Evolutionary conservation across 176 grass and related monocot genomes (phyloP).

Genomic region (Cenchrus fungigraminus): DNA sequence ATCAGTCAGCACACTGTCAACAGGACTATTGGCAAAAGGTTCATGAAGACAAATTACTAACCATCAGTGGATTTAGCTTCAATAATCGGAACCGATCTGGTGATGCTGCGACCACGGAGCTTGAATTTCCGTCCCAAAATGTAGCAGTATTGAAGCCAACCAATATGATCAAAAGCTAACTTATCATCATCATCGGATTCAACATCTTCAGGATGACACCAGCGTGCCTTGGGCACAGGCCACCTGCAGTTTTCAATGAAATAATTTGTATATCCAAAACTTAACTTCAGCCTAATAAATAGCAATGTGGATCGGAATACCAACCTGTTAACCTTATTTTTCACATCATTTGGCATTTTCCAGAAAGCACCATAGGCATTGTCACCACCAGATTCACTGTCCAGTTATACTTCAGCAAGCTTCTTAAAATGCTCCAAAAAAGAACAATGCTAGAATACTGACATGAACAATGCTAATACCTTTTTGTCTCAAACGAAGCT

Average conservation of each 20-base stretch:
- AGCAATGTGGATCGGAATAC: too few relatives aligned
- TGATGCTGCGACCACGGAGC: neutral
- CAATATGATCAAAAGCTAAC: neutral
- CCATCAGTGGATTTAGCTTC: slow-evolving; percentile 75
- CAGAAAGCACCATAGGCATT: too few relatives aligned
- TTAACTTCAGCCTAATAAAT: too few relatives aligned
- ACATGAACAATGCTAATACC: too few relatives aligned
- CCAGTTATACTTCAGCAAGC: too few relatives aligned
- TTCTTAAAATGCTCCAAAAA: too few relatives aligned
- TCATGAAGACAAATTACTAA: slow-evolving; percentile 40
- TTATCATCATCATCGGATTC: neutral
- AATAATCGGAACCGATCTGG: slow-evolving; percentile 61
- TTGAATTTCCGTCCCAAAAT: neutral
- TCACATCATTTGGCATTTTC: too few relatives aligned
- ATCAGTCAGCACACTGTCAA: neutral
- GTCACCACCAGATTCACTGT: too few relatives aligned
- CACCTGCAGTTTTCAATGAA: neutral
- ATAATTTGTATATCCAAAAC: neutral
- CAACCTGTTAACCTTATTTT: too few relatives aligned
- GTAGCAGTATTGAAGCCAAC: neutral
- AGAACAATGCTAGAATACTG: too few relatives aligned
- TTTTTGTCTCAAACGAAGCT: too few relatives aligned
- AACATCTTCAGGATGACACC: neutral
- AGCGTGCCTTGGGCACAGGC: neutral
- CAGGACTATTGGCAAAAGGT: neutral